Evolutionary conservation across 2,329 filamentous ascomycete genomes (phyloP), one percentile per base, ranked within the genome.

Genomic region (Botryosphaeria agaves): DNA sequence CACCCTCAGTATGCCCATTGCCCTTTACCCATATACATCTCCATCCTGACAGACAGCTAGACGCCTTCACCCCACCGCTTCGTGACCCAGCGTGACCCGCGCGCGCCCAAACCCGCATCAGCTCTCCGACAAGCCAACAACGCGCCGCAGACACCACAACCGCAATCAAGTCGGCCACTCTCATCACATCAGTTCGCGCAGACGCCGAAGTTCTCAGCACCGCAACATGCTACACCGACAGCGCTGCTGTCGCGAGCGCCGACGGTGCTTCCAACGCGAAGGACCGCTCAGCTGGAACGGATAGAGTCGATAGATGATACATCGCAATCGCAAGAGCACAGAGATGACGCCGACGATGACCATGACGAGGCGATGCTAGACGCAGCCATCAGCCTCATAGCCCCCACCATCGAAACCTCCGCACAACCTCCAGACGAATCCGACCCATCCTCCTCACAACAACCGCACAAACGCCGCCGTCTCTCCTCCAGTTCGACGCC

Each of bases 131-230:
- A 48, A 34, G 34, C 27, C 11, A 27, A 42, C 29, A 25, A 9
- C 16, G 15, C 26, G 18, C n/a, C 21, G 12, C 18, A 34, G 14
- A 29, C 38, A 11, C 41, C 39, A 3, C 38, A 41, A 7, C 36
- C 38, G 1, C 33, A 34, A 19, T 20, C 30, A 3, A 16, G 16
- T 0, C 15, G 29, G 2, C 12, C 7, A 3, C 14, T 25, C 7
- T 37, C 37, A 16, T 32, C 37, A 16, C 41, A 33, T 28, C 44
- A 36, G 17, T 26, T 44, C 5, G 45, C 44, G 4, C 46, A 46
- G 5, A 47, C 48, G 11, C 52, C 45, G 21, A 44, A 49, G 7
- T 54, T 54, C 31, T 42, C 51, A 1, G 17, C 48, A 14, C 32
- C 41, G 3, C 21, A 23, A 12, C 21, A 23, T 23, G 21, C 9